phyloP scores from a whole-genome alignment of 257 asterid genomes.

The Mitragyna speciosa region DNA sequence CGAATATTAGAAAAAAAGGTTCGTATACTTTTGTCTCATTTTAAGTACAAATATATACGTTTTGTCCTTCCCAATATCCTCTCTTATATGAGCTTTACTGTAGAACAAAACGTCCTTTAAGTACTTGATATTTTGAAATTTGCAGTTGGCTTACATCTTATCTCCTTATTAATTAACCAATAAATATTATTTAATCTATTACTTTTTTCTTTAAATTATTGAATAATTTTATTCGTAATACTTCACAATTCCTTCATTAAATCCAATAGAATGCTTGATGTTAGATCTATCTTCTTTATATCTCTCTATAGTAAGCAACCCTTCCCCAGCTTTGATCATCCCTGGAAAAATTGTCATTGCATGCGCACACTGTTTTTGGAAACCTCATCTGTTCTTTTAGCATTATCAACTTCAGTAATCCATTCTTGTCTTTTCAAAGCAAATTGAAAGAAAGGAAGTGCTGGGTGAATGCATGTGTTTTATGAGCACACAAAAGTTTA shows the following conservation, averaged over 20 bases:
- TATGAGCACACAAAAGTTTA: not conserved
- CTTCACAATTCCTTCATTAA: not conserved
- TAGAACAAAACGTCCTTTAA: not conserved
- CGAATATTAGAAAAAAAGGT: conserved; percentile 31
- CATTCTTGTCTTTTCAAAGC: not conserved
- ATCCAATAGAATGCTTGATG: not conserved
- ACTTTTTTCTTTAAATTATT: not conserved
- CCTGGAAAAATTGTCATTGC: not conserved
- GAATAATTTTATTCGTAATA: too few species aligned
- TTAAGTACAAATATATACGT: not conserved
- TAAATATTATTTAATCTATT: too few species aligned
- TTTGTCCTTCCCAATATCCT: not conserved
- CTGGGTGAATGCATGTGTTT: too few species aligned
- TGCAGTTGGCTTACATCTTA: not conserved
- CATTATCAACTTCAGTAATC: not conserved
- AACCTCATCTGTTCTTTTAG: not conserved
- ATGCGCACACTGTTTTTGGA: not conserved
- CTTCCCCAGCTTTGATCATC: not conserved
- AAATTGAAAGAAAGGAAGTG: not conserved
- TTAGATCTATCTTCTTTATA: not conserved
- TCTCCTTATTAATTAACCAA: too few species aligned
- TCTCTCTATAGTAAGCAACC: not conserved
- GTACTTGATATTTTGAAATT: too few species aligned
- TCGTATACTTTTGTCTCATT: not conserved
- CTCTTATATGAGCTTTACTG: not conserved